Base-by-base conservation (phyloP, 768 basidiomycete species). In the Tephrocybe rancida region DNA sequence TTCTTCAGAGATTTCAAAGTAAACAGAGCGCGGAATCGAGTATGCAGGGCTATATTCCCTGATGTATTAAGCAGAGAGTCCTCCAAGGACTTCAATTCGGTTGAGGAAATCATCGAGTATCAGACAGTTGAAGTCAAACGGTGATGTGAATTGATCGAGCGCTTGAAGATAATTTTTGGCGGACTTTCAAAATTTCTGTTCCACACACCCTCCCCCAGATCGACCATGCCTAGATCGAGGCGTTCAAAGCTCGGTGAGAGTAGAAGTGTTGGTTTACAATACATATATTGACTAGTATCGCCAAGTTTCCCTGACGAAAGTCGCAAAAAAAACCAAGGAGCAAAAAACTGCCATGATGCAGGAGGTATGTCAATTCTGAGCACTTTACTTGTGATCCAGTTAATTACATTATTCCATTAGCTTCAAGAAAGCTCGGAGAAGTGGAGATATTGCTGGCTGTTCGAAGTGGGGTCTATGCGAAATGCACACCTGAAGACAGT, bases 361-460 rank as follows among this genome's bases (percentile, higher is more conserved):
- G 54, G 86, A 93, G 74, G 92, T 92, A 52, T 37, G 81, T 69
- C 55, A 30, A 18, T 27, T 16, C 27, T 25, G 25, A 42, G 30
- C 25, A 34, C n/a, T 30, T 26, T 16, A 21, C 25, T 50, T 24
- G 37, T 50, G 35, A 19, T 30, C 29, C 51, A 35, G 49, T 55
- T 48, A 24, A 60, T 24, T 21, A 27, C 11, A 22, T 44, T 14
- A 22, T 47, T 11, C 39, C 18, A 13, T 50, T 63, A 95, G 92
- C 76, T 98, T 49, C 90, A 92, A 77, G 80, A 80, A 65, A 85
- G 86, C 67, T 75, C 86, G 19, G 93, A 95, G 61, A 90, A 92
- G 75, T 98, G 92, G 87, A 84, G 84, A 65, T 95, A 97, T 70
- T 90, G 92, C 73, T 99, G 95, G 92, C 67, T 98, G 34, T 97